Evolutionary conservation across 805 yeast species (phyloP).

Genomic region (Debaryomyces maramus): DNA sequence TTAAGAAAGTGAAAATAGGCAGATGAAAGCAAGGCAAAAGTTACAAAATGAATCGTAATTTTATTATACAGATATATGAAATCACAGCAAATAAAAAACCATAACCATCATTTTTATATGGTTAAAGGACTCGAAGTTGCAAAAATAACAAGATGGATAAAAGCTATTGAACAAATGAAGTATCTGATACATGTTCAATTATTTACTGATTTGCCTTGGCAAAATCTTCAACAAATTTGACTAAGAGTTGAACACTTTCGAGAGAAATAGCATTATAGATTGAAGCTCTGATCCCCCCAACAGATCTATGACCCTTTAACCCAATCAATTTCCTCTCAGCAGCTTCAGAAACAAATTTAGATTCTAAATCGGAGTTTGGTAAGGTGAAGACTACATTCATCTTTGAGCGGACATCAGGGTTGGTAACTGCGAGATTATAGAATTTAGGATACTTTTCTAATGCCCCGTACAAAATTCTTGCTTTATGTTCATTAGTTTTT

Average conservation of each 20-base stretch:
- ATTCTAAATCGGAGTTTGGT: slow-evolving; percentile 61
- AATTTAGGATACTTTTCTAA: slow-evolving; percentile 67
- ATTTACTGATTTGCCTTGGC: slow-evolving; percentile 43
- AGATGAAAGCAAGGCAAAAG: too few relatives aligned
- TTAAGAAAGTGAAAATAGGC: too few relatives aligned
- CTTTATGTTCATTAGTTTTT: slow-evolving; percentile 57
- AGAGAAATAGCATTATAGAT: slow-evolving; percentile 82
- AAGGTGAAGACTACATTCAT: slow-evolving; percentile 94
- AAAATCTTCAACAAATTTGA: slow-evolving; percentile 58
- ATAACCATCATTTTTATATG: too few relatives aligned
- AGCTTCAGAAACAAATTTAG: slow-evolving; percentile 70
- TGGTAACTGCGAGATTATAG: slow-evolving; percentile 65
- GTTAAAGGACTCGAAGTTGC: too few relatives aligned
- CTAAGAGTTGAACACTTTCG: slow-evolving; percentile 57
- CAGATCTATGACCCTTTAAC: slow-evolving; percentile 93
- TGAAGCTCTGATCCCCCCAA: slow-evolving; percentile 95
- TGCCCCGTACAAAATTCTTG: slow-evolving; percentile 59
- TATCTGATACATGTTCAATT: neutral
- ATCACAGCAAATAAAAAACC: too few relatives aligned
- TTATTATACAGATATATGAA: too few relatives aligned
- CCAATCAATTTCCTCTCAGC: slow-evolving; percentile 62
- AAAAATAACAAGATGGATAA: neutral
- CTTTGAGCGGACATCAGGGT: slow-evolving; percentile 60
- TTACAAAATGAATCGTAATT: too few relatives aligned
- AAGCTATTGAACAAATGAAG: neutral